Evolutionary conservation across 2,329 filamentous ascomycete genomes (phyloP).

Genomic region (Trichothecium roseum): DNA sequence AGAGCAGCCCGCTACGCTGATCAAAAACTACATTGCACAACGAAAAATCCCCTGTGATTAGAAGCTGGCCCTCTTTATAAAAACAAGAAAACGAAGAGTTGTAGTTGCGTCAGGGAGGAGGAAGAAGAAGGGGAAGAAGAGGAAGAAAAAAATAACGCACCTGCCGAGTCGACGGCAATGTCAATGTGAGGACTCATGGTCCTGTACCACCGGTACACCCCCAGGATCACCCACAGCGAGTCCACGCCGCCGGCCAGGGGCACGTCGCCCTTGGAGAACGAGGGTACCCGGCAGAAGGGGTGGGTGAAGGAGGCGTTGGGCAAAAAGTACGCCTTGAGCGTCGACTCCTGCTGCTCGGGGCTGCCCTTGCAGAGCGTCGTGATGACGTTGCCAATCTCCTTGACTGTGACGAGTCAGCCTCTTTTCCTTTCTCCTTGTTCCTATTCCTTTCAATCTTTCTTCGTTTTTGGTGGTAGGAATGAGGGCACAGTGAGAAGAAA

Average conservation of each 20-base stretch:
- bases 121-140: too few relatives aligned
- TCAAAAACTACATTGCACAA: constrained; percentile 49
- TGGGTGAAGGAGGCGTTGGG: constrained; percentile 64
- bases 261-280: constrained; percentile 30
- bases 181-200: constrained; percentile 67
- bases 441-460: neutral
- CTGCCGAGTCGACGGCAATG: constrained; percentile 50
- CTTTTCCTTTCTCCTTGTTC: too few relatives aligned
- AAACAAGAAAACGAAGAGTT: neutral
- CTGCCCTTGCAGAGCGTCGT: constrained; percentile 56
- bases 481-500: neutral
- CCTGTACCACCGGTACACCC: constrained; percentile 77
- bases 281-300: constrained; percentile 63
- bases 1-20: constrained; percentile 53
- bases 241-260: constrained; percentile 35
- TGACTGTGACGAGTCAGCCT: constrained; percentile 19
- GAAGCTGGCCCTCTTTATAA: too few relatives aligned
- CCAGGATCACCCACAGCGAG: constrained; percentile 55
- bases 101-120: too few relatives aligned
- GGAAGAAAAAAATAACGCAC: constrained; percentile 19
- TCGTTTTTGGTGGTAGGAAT: neutral
- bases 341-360: constrained; percentile 51
- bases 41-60: too few relatives aligned
- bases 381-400: constrained; percentile 58
- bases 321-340: constrained; percentile 65